Evolutionary conservation across 2,329 filamentous ascomycete species (phyloP), one percentile per base, ranked within the genome.

Genomic region (Macrophomina pseudophaseolina): DNA sequence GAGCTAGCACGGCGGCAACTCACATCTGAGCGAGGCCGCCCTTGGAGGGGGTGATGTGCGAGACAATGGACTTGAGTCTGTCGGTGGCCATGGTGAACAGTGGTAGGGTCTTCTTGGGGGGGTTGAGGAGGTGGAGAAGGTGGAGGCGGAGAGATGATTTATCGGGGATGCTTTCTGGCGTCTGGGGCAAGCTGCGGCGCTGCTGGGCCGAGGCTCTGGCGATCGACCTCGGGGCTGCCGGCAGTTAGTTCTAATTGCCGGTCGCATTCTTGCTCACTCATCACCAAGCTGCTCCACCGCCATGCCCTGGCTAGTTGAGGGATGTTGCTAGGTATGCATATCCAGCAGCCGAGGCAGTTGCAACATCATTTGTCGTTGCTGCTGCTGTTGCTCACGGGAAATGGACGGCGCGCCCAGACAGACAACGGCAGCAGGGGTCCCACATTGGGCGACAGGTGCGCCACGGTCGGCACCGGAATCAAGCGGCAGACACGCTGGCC

Each of bases 1-100:
- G n/a, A 66, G 53, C 32, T 16, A 49, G 23, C 23, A 23, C 23
- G 23, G 74, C 60, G 67, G 42, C 65, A 66, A 76, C 90, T 84
- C 87, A 97, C 94, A 97, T 91, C 69, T 88, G 83, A 72, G 88
- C 86, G 71, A 97, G 80, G 58, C 88, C 88, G 72, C 88, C 88
- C 74, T 89, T 88, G 72, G 87, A 87, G 60, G 92, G 91, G 68
- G 90, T 85, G 76, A 97, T 85, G 80, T 98, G 94, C 82, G 90
- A 93, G 74, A 97, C 86, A 75, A 98, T 91, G 71, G 91, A 94
- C 75, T 88, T 91, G 72, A 98, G 89, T 81, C 94, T 89, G 84
- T 97, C 92, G 69, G 89, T 86, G 72, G 92, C 90, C 92, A 94
- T 95, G 53, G 32, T 42, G 32, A 52, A 14, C 28, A 38, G 51